Percentiles rank a stretch among this genome's conserved stretches.
Conservation (phyloP, 176 grass and related monocot genomes). For the Elaeis guineensis region DNA sequence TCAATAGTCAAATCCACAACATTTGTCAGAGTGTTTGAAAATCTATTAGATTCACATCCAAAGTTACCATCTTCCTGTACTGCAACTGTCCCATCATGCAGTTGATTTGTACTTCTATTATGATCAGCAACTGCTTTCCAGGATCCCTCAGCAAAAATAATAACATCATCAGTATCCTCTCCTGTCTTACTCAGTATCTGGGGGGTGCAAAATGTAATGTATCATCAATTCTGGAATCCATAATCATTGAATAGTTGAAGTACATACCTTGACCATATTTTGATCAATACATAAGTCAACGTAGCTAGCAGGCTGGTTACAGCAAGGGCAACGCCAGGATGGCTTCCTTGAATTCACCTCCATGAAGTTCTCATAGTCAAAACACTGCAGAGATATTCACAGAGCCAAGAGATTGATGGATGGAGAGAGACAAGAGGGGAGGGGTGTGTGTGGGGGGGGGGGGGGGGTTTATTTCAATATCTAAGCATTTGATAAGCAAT, state of each 20-base stretch:
- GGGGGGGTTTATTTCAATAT: not conserved
- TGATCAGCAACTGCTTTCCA: conserved; percentile 56
- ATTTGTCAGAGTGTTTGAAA: not conserved
- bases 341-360: conserved; percentile 86
- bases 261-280: conserved; percentile 74
- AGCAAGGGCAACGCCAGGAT: conserved; percentile 78
- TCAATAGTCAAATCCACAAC: conserved; percentile 67
- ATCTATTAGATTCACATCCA: conserved; percentile 22
- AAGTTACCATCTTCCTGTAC: conserved; percentile 14
- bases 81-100: conserved; percentile 13
- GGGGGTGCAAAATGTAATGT: not conserved
- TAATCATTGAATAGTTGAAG: not conserved
- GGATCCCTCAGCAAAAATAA: conserved; percentile 70
- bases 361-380: conserved; percentile 94
- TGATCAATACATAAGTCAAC: conserved; percentile 66
- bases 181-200: conserved; percentile 66
- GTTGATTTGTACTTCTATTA: conserved; percentile 45
- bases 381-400: conserved; percentile 43
- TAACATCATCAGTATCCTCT: conserved; percentile 35
- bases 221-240: conserved; percentile 2
- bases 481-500: conserved; percentile 11
- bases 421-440: too few relatives aligned
- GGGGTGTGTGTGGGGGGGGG: too few relatives aligned
- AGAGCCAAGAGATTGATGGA: conserved; percentile 8
- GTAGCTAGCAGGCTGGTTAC: conserved; percentile 56